Evolutionary conservation across 352 stramenopile genomes (phyloP).

Genomic region (Globisporangium yorkense): DNA sequence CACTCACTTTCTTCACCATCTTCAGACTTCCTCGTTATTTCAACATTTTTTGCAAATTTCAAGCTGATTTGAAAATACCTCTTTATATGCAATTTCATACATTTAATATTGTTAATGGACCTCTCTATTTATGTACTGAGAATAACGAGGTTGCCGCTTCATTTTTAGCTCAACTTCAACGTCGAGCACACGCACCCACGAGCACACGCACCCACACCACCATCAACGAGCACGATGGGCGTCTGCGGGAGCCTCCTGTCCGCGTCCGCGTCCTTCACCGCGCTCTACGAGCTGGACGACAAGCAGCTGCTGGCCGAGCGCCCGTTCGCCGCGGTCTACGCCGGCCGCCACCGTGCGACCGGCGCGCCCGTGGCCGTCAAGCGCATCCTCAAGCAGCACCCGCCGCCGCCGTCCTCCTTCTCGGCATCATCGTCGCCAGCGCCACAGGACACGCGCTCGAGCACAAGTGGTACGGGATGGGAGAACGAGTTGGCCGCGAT

Average conservation of each 20-base stretch:
- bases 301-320: conserved; percentile 37
- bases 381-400: conserved; percentile 38
- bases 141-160: not conserved
- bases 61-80: not conserved
- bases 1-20: not conserved
- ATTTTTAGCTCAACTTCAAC: not conserved
- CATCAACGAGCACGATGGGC: conserved; percentile 22
- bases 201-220: not conserved
- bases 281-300: conserved; percentile 43
- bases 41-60: too few relatives aligned
- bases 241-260: conserved; percentile 30
- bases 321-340: conserved; percentile 44
- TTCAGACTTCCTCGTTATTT: not conserved
- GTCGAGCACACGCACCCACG: not conserved
- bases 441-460: not conserved
- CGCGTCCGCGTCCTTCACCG: conserved; percentile 12
- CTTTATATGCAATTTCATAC: too few relatives aligned
- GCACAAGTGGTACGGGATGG: conserved; percentile 15
- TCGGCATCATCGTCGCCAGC: not conserved
- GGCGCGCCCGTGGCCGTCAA: conserved; percentile 48
- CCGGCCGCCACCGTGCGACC: conserved; percentile 24
- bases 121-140: not conserved
- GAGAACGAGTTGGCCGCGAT: conserved; percentile 46
- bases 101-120: not conserved
- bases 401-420: conserved; percentile 4